Conservation (phyloP, 768 basidiomycete genomes). For the Kwoniella sp. region DNA sequence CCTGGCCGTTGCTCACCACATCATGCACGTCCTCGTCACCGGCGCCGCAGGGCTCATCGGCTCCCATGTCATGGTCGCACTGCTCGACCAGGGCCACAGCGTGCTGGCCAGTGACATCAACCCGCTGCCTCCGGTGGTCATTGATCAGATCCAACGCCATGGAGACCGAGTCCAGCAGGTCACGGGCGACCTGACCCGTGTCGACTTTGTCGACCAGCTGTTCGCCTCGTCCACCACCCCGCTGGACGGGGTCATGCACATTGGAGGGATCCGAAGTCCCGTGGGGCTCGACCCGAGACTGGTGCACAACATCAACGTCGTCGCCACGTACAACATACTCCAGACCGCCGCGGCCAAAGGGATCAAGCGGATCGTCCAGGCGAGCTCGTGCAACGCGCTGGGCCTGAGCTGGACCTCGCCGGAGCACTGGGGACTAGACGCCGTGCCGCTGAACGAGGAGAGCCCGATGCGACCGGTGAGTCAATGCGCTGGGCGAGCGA, state of each 20-base stretch:
- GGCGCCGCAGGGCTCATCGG: constrained; percentile 37
- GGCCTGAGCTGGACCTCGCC: constrained; percentile 29
- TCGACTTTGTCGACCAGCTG: constrained; percentile 10
- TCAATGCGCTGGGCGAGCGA: neutral
- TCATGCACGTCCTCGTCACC: constrained; percentile 38
- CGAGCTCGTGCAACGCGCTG: constrained; percentile 40
- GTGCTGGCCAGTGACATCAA: constrained; percentile 31
- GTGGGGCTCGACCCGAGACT: constrained; percentile 17
- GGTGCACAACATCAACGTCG: constrained; percentile 41
- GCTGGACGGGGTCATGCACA: constrained; percentile 39
- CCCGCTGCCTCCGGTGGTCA: constrained; percentile 9
- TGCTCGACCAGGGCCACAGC: constrained; percentile 25
- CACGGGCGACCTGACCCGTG: constrained; percentile 14
- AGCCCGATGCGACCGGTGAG: constrained; percentile 18
- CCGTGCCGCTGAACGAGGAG: constrained; percentile 38
- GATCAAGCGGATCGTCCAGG: constrained; percentile 39
- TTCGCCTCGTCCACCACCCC: constrained; percentile 2
- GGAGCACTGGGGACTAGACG: constrained; percentile 26
- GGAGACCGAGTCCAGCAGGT: constrained; percentile 6
- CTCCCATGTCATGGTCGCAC: constrained; percentile 13
- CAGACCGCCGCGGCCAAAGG: constrained; percentile 32
- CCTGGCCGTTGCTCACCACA: neutral
- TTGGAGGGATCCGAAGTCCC: constrained; percentile 41
- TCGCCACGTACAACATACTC: constrained; percentile 38
- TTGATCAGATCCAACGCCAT: neutral